These are phyloP conservation scores for Rubia peregrina DNA, from an alignment of 305 asterid genomes.

Conservation along the genomic window DNA sequence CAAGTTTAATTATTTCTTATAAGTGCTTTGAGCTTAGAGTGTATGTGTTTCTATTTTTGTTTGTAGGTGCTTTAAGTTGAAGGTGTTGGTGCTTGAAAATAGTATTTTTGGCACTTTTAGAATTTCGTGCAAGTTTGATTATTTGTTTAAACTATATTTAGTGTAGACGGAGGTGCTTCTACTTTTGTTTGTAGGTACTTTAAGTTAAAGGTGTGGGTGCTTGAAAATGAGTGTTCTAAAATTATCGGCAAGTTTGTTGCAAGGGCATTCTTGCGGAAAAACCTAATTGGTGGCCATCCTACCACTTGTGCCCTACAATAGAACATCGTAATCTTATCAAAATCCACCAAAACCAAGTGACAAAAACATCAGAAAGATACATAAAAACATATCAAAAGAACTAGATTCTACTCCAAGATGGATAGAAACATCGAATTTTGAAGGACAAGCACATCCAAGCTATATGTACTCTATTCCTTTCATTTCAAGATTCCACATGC, in stretches of 20 bases:
- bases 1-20: too few species aligned
- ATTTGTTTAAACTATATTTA: too few species aligned
- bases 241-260: constrained; percentile 37
- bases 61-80: too few species aligned
- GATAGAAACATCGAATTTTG: neutral
- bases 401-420: neutral
- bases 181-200: too few species aligned
- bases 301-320: constrained; percentile 70
- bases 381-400: neutral
- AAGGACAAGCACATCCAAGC: neutral
- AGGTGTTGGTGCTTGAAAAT: too few species aligned
- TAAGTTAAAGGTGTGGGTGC: too few species aligned
- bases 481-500: neutral
- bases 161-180: too few species aligned
- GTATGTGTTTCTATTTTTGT: too few species aligned
- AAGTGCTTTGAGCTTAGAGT: too few species aligned
- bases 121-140: too few species aligned
- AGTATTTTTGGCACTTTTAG: too few species aligned
- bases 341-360: neutral
- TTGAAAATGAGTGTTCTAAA: too few species aligned
- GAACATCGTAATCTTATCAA: constrained; percentile 3
- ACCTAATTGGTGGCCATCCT: constrained; percentile 88
- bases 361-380: neutral
- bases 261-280: constrained; percentile 61
- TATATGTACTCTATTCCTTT: neutral